Conservation (phyloP, 2,329 filamentous ascomycete species). For the Stemphylium beticola region DNA sequence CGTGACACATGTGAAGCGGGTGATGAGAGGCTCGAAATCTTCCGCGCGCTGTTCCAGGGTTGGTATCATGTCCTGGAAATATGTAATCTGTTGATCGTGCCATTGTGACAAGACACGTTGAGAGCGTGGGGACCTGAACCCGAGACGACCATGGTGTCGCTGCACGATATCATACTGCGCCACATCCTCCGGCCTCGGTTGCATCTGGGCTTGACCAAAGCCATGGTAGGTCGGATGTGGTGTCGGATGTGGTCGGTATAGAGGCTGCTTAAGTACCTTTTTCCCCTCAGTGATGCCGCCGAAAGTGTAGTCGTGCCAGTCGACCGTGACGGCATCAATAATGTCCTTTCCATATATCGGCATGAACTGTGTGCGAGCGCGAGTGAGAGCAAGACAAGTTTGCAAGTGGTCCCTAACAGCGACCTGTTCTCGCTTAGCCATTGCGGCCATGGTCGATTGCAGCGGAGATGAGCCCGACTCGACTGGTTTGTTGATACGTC, state of each 20-base stretch:
- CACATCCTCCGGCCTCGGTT: slow-evolving; percentile 17
- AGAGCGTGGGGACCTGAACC: slow-evolving; percentile 39
- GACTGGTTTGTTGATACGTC: slow-evolving; percentile 57
- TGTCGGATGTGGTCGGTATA: slow-evolving; percentile 16
- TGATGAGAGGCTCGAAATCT: slow-evolving; percentile 74
- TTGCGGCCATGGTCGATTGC: slow-evolving; percentile 71
- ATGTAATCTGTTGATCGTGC: slow-evolving; percentile 73
- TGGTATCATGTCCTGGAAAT: slow-evolving; percentile 71
- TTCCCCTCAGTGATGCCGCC: slow-evolving; percentile 51
- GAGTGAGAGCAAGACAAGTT: slow-evolving; percentile 80
- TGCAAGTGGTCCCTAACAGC: slow-evolving; percentile 75
- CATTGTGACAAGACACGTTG: slow-evolving; percentile 59
- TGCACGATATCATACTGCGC: slow-evolving; percentile 52
- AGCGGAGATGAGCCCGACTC: slow-evolving; percentile 66
- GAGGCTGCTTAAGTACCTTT: slow-evolving; percentile 18
- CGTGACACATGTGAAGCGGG: slow-evolving; percentile 91
- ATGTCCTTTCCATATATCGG: slow-evolving; percentile 83
- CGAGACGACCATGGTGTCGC: slow-evolving; percentile 35
- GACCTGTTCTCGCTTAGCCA: slow-evolving; percentile 71
- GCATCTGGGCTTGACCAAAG: slow-evolving; percentile 33
- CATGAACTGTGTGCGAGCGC: slow-evolving; percentile 76
- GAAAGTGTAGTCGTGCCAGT: slow-evolving; percentile 44
- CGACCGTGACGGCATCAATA: slow-evolving; percentile 75
- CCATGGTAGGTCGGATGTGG: slow-evolving; percentile 16
- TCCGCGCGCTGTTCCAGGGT: slow-evolving; percentile 76